Conservation (phyloP, 1,284 basidiomycete species). For the Boletellus deceptivus region DNA sequence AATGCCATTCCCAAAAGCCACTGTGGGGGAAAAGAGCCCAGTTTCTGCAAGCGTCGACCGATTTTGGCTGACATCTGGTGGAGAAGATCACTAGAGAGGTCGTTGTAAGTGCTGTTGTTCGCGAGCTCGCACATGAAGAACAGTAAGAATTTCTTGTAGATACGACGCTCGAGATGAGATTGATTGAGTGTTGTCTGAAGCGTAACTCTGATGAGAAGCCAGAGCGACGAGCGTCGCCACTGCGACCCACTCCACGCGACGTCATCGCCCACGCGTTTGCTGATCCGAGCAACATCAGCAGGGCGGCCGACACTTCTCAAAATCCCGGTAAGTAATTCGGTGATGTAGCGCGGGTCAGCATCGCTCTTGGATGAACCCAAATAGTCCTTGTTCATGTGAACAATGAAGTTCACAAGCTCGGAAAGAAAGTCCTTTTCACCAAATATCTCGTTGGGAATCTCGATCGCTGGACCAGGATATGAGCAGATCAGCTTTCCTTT, state of each 20-base stretch:
- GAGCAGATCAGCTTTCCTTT: slow-evolving; percentile 34
- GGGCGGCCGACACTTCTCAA: slow-evolving; percentile 25
- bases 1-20: slow-evolving; percentile 1
- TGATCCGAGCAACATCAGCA: slow-evolving; percentile 12
- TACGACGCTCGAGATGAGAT: too few relatives aligned
- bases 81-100: slow-evolving; percentile 27
- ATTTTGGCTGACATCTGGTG: too few relatives aligned
- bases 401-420: slow-evolving; percentile 30
- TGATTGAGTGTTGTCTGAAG: too few relatives aligned
- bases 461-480: slow-evolving; percentile 35
- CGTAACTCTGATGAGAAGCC: too few relatives aligned
- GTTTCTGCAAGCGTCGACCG: slow-evolving; percentile 33
- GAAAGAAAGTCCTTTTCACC: slow-evolving; percentile 20
- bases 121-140: slow-evolving; percentile 30
- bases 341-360: slow-evolving; percentile 32
- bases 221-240: too few relatives aligned
- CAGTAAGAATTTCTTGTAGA: too few relatives aligned
- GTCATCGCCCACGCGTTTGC: too few relatives aligned
- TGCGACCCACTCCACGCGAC: too few relatives aligned
- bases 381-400: slow-evolving; percentile 23
- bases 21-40: slow-evolving; percentile 14
- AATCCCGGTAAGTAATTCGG: slow-evolving; percentile 34
- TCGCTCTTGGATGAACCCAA: slow-evolving; percentile 25
- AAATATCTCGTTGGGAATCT: slow-evolving; percentile 15
- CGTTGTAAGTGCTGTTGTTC: slow-evolving; percentile 11